Evolutionary conservation across 2,329 filamentous ascomycete species (phyloP).

Genomic region (Emericellopsis atlantica): DNA sequence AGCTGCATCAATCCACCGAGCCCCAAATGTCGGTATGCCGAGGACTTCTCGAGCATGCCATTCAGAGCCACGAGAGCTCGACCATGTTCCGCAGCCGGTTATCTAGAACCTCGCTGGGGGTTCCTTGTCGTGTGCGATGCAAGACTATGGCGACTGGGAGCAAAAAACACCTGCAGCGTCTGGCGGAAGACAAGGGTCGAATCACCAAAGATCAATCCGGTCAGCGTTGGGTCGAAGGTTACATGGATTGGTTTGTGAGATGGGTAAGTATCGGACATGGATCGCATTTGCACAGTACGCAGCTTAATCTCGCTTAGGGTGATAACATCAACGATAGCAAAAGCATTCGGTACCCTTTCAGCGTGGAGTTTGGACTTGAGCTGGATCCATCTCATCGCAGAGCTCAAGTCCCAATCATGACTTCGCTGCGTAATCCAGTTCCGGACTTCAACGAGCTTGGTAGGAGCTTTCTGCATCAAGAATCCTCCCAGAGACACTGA

Average conservation of each 20-base stretch:
- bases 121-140: not conserved
- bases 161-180: not conserved
- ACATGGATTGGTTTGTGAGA: not conserved
- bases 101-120: not conserved
- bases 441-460: not conserved
- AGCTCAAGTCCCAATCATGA: not conserved
- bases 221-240: not conserved
- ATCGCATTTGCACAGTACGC: not conserved
- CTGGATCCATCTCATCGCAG: not conserved
- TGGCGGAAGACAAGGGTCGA: not conserved
- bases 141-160: not conserved
- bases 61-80: conserved; percentile 1
- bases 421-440: not conserved
- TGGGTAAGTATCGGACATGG: not conserved
- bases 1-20: not conserved
- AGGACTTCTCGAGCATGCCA: not conserved
- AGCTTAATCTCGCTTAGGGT: not conserved
- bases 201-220: not conserved
- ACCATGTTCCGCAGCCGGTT: not conserved
- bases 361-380: not conserved
- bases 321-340: not conserved
- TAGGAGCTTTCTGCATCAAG: not conserved
- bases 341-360: not conserved
- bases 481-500: not conserved
- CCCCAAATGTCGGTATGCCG: not conserved